These are phyloP conservation scores for Corylus americana DNA, from an alignment of 306 rosid species.

Conservation along the genomic window DNA sequence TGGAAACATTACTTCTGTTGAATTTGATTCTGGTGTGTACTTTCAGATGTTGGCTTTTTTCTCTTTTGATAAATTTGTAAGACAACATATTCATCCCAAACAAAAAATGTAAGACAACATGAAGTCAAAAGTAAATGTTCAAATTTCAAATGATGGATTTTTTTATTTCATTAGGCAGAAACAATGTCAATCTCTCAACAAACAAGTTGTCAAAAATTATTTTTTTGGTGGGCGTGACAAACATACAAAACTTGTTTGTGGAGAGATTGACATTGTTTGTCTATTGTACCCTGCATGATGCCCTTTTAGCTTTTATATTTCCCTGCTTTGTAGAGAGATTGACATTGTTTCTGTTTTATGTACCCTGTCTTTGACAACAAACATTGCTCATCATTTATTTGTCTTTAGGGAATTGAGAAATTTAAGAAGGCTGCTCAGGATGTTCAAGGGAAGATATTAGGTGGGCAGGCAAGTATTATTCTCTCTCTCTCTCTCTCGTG, in stretches of 20 bases:
- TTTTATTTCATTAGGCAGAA: not conserved
- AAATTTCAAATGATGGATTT: not conserved
- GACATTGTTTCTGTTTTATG: not conserved
- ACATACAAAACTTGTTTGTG: not conserved
- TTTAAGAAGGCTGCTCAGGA: conserved; percentile 83
- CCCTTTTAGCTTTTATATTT: not conserved
- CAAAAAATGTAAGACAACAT: not conserved
- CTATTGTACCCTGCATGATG: not conserved
- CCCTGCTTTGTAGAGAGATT: conserved; percentile 12
- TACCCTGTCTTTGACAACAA: conserved; percentile 13
- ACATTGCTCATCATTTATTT: conserved; percentile 18
- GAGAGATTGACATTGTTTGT: not conserved
- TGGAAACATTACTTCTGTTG: not conserved
- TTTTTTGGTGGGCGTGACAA: not conserved
- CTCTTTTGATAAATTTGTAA: not conserved
- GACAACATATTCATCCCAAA: not conserved
- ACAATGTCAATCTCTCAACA: too few species aligned
- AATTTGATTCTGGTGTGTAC: not conserved
- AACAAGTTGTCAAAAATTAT: too few species aligned
- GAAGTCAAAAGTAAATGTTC: not conserved
- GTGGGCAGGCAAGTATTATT: conserved; percentile 79
- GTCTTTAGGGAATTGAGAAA: conserved; percentile 84
- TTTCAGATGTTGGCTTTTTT: not conserved
- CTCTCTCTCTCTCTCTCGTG: not conserved
- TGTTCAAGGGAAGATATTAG: conserved; percentile 75